phyloP scores from a whole-genome alignment of 2,329 filamentous ascomycete genomes.

The Aspergillus sp. region DNA sequence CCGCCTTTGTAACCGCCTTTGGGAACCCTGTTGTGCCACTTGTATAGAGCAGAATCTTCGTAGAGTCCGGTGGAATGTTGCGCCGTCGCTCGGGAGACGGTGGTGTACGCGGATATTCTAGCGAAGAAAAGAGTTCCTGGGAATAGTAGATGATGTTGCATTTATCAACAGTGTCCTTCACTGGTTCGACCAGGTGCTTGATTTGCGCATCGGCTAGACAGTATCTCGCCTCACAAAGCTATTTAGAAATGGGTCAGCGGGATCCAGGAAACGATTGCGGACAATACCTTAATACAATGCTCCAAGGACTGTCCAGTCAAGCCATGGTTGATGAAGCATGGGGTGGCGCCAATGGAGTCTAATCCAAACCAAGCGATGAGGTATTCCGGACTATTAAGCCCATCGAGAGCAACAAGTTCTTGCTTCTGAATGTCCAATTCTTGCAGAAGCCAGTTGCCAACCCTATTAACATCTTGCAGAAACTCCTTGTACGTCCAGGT shows the following conservation, averaged over 20 bases:
- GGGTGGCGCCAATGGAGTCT: background rate
- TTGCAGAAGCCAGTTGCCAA: background rate
- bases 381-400: slow-evolving; percentile 1
- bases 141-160: background rate
- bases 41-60: slow-evolving; percentile 2
- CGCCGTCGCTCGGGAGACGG: background rate
- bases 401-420: slow-evolving; percentile 3
- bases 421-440: background rate
- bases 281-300: background rate
- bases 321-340: background rate
- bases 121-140: background rate
- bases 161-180: background rate
- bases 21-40: slow-evolving; percentile 5
- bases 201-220: background rate
- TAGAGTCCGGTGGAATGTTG: background rate
- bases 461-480: background rate
- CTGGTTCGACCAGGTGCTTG: background rate
- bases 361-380: slow-evolving; percentile 3
- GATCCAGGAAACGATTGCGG: too few relatives aligned
- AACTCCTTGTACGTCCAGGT: background rate
- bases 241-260: background rate
- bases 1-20: background rate
- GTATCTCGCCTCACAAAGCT: background rate
- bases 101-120: background rate
- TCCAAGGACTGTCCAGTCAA: background rate